These are phyloP conservation scores for Aspergillus wentii DNA, from an alignment of 495 filamentous ascomycete species.

Conservation along the genomic window DNA sequence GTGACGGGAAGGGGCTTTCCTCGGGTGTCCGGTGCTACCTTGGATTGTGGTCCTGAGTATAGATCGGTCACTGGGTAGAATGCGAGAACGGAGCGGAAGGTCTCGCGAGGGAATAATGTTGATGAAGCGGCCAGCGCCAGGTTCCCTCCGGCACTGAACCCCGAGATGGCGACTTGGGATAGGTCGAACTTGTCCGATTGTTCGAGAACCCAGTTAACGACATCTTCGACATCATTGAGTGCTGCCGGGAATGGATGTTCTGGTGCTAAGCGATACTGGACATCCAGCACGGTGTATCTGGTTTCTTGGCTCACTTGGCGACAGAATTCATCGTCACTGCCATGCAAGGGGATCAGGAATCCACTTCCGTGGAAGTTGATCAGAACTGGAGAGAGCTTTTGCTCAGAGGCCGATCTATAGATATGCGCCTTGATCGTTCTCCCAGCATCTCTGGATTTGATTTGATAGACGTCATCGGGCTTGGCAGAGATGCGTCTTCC, in stretches of 20 bases:
- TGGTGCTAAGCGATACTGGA: conserved; percentile 75
- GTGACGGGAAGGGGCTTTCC: conserved; percentile 20
- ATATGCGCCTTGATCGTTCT: conserved; percentile 42
- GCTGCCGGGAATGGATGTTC: conserved; percentile 74
- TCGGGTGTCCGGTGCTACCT: conserved; percentile 19
- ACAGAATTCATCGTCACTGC: conserved; percentile 38
- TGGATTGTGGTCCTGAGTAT: conserved; percentile 11
- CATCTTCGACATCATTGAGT: conserved; percentile 61
- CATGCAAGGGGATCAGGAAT: conserved; percentile 37
- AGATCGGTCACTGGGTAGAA: conserved; percentile 40
- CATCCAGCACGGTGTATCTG: conserved; percentile 39
- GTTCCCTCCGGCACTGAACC: conserved; percentile 43
- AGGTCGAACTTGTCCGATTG: conserved; percentile 28
- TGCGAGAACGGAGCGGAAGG: conserved; percentile 34
- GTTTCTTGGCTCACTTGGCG: conserved; percentile 28
- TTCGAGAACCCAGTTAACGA: conserved; percentile 27
- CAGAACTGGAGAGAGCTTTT: conserved; percentile 31
- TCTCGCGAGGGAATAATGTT: conserved; percentile 31
- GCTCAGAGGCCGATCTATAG: conserved; percentile 26
- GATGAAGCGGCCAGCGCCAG: conserved; percentile 35
- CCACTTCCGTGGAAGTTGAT: conserved; percentile 44
- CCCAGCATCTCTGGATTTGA: conserved; percentile 35
- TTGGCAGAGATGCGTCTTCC: conserved; percentile 6
- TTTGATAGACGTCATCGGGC: conserved; percentile 32
- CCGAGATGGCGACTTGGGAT: conserved; percentile 33